phyloP scores from a whole-genome alignment of 1,284 basidiomycete genomes.

The Somion occarium region DNA sequence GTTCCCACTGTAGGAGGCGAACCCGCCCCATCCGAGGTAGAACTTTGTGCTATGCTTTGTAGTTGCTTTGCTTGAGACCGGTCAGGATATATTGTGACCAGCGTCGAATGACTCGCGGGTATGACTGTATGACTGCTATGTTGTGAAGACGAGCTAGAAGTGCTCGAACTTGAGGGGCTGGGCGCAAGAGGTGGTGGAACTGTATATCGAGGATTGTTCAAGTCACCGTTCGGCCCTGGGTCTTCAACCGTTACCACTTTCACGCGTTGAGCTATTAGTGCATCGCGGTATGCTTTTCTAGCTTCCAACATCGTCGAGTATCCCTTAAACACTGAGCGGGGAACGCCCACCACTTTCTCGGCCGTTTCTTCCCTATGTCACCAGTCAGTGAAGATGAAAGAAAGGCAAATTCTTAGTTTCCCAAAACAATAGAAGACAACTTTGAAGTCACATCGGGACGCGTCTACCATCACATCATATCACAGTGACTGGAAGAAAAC shows the following conservation, averaged over 20 bases:
- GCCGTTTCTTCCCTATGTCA: constrained; percentile 39
- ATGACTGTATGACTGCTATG: neutral
- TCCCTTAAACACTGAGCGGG: constrained; percentile 37
- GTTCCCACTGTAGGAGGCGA: constrained; percentile 2
- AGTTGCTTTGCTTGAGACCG: neutral
- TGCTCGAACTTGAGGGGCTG: neutral
- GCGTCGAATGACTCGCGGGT: neutral
- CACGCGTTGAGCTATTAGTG: constrained; percentile 17
- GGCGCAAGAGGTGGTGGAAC: neutral
- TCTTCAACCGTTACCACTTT: constrained; percentile 10
- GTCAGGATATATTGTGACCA: no score
- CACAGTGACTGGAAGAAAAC: neutral
- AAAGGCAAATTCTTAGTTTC: no score
- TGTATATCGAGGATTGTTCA: neutral
- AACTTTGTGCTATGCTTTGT: neutral
- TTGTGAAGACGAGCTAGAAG: neutral
- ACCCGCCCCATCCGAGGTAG: neutral
- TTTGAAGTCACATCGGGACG: no score
- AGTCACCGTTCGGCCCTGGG: neutral
- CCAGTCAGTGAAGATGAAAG: neutral
- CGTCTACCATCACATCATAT: no score
- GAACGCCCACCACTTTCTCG: constrained; percentile 35
- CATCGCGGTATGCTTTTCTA: constrained; percentile 22
- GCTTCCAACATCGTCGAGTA: constrained; percentile 42
- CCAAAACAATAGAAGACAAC: no score